These are phyloP conservation scores for Trichosporon coremiiforme DNA, from an alignment of 1,284 basidiomycete species.

Conservation along the genomic window DNA sequence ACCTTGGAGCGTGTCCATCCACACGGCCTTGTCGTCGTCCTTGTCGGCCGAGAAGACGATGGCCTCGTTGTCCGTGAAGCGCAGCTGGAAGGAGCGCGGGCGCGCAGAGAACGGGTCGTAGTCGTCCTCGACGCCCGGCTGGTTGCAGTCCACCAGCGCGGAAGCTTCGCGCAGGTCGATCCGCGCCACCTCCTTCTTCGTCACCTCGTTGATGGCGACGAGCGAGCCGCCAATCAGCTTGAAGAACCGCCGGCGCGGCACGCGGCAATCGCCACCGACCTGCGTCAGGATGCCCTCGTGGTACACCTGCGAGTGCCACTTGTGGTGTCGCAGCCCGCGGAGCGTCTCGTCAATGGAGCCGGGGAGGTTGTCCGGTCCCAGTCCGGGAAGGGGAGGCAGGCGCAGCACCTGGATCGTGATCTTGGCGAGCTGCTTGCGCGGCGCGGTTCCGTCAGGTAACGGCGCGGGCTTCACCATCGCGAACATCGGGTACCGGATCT, in stretches of 20 bases:
- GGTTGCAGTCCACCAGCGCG: constrained; percentile 69
- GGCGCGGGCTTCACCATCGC: constrained; percentile 59
- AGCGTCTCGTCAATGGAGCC: constrained; percentile 90
- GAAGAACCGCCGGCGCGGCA: constrained; percentile 83
- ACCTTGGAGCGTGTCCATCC: constrained; percentile 78
- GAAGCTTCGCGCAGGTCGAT: constrained; percentile 87
- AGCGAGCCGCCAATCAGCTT: constrained; percentile 83
- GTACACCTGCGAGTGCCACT: constrained; percentile 89
- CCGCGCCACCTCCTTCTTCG: constrained; percentile 82
- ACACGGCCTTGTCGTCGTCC: constrained; percentile 80
- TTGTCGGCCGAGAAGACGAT: constrained; percentile 91
- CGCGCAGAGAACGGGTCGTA: constrained; percentile 65
- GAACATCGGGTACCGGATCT: constrained; percentile 79
- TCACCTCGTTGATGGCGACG: constrained; percentile 91
- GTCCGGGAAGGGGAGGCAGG: constrained; percentile 79
- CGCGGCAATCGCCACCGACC: constrained; percentile 90
- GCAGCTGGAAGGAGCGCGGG: constrained; percentile 78
- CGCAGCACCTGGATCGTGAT: constrained; percentile 85
- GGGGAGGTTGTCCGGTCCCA: constrained; percentile 76
- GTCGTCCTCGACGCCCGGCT: constrained; percentile 60
- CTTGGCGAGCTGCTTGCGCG: constrained; percentile 65
- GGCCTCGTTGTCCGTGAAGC: constrained; percentile 76
- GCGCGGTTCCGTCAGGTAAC: constrained; percentile 59
- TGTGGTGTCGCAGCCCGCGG: constrained; percentile 80
- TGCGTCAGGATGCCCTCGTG: constrained; percentile 93